Percentiles rank a stretch among this genome's conserved stretches.
Conservation (phyloP, 1,139 yeast species). For the Zygosaccharomyces pseudobailii region DNA sequence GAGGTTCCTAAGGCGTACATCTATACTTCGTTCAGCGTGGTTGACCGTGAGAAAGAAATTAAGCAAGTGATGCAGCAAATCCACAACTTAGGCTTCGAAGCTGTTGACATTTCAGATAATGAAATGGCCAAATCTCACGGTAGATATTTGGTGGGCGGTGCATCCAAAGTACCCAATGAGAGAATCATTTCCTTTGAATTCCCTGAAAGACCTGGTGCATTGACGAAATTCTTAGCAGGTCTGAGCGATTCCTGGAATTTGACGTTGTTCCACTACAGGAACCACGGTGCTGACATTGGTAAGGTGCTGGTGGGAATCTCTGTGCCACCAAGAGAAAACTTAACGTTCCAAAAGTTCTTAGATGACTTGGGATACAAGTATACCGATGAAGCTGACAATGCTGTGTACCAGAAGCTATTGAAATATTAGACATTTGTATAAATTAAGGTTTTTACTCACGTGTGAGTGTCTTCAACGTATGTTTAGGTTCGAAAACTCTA, state of each 20-base stretch:
- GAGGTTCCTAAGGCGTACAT: constrained; percentile 59
- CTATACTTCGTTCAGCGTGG: constrained; percentile 81
- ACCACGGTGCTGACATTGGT: constrained; percentile 93
- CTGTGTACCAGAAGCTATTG: constrained; percentile 75
- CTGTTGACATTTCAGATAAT: constrained; percentile 80
- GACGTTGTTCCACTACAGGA: constrained; percentile 91
- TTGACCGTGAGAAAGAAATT: constrained; percentile 59
- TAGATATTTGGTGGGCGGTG: constrained; percentile 92
- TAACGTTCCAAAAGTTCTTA: constrained; percentile 63
- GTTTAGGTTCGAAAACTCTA: background rate
- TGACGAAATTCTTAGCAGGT: constrained; percentile 68
- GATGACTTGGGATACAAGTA: constrained; percentile 69
- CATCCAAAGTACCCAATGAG: constrained; percentile 62
- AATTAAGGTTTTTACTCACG: background rate
- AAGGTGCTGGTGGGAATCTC: constrained; percentile 86
- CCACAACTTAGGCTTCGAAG: constrained; percentile 53
- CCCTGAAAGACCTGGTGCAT: constrained; percentile 96
- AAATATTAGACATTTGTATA: constrained; percentile 25
- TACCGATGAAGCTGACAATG: constrained; percentile 77
- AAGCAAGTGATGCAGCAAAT: constrained; percentile 42
- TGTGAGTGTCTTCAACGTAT: background rate
- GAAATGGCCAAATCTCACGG: constrained; percentile 96
- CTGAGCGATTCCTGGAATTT: constrained; percentile 83
- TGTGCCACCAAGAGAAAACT: constrained; percentile 68
- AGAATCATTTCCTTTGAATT: constrained; percentile 81